phyloP scores from a whole-genome alignment of 805 yeast genomes.

The Ogataea wickerhamii region DNA sequence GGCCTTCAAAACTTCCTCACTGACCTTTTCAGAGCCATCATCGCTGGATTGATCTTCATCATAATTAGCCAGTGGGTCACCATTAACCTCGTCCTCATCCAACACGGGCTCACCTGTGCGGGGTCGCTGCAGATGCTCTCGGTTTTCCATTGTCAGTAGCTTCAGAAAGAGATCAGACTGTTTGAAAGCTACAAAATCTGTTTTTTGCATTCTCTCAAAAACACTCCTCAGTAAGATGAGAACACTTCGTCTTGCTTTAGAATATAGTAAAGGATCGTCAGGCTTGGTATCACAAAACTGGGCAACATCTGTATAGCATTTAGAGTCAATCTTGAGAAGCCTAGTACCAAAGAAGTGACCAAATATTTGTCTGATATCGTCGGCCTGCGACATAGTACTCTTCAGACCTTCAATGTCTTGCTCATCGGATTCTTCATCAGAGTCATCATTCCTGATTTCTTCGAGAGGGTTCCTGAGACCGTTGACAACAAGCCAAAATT shows the following conservation, averaged over 20 bases:
- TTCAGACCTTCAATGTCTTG: conserved; percentile 20
- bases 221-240: conserved; percentile 55
- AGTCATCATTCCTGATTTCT: conserved; percentile 32
- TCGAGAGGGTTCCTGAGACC: conserved; percentile 70
- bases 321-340: conserved; percentile 28
- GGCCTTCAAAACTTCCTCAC: conserved; percentile 50
- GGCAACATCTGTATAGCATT: conserved; percentile 34
- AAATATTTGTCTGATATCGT: conserved; percentile 52
- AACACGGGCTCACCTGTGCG: conserved; percentile 1
- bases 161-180: conserved; percentile 53
- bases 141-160: conserved; percentile 42
- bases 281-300: conserved; percentile 31
- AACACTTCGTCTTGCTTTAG: conserved; percentile 56
- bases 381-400: conserved; percentile 38
- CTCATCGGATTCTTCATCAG: conserved; percentile 28
- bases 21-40: conserved; percentile 34
- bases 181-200: conserved; percentile 58
- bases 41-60: conserved; percentile 31
- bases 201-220: conserved; percentile 45
- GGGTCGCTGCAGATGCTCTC: conserved; percentile 4
- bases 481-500: conserved; percentile 67
- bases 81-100: conserved; percentile 26
- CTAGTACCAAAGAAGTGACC: conserved; percentile 37
- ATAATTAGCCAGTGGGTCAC: conserved; percentile 33
- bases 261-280: conserved; percentile 35